Percentiles rank a stretch among this genome's conserved stretches.
These are phyloP conservation scores for Barnettozyma vustinii DNA, from an alignment of 805 yeast species.

Conservation along the genomic window DNA sequence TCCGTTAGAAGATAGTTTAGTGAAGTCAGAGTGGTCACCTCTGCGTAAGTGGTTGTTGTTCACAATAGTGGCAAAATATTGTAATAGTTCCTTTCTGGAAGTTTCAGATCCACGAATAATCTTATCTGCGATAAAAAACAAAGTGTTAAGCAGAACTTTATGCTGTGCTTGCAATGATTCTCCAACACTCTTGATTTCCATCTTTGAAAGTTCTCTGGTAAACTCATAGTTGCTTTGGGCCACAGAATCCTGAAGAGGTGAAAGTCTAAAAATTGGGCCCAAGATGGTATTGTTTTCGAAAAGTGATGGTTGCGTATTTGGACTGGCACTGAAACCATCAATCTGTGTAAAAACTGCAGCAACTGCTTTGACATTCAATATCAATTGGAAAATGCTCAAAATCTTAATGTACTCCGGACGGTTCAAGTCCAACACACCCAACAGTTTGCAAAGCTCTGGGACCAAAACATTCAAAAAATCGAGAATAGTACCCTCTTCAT, in stretches of 20 bases:
- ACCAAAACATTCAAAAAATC: conserved; percentile 54
- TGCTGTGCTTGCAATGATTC: conserved; percentile 63
- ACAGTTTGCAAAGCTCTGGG: conserved; percentile 32
- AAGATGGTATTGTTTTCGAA: conserved; percentile 60
- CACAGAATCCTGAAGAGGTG: conserved; percentile 62
- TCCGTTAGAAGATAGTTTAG: conserved; percentile 68
- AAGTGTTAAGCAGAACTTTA: conserved; percentile 49
- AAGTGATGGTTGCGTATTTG: conserved; percentile 39
- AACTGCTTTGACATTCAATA: conserved; percentile 54
- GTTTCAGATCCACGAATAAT: conserved; percentile 67
- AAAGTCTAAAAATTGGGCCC: conserved; percentile 72
- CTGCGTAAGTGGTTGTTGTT: conserved; percentile 82
- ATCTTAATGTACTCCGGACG: conserved; percentile 48
- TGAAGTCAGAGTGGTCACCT: conserved; percentile 73
- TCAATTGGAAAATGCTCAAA: conserved; percentile 50
- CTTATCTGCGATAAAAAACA: conserved; percentile 66
- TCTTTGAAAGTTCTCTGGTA: conserved; percentile 29
- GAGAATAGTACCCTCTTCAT: conserved; percentile 58
- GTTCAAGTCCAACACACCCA: conserved; percentile 36
- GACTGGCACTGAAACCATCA: conserved; percentile 45
- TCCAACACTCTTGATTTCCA: conserved; percentile 44
- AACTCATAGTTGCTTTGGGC: conserved; percentile 39
- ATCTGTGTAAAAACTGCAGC: conserved; percentile 55
- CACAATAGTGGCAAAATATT: conserved; percentile 68
- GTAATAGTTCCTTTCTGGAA: conserved; percentile 58